Evolutionary conservation across 306 rosid species (phyloP), one percentile per base, ranked within the genome.

Genomic region (Rosa multiflora): DNA sequence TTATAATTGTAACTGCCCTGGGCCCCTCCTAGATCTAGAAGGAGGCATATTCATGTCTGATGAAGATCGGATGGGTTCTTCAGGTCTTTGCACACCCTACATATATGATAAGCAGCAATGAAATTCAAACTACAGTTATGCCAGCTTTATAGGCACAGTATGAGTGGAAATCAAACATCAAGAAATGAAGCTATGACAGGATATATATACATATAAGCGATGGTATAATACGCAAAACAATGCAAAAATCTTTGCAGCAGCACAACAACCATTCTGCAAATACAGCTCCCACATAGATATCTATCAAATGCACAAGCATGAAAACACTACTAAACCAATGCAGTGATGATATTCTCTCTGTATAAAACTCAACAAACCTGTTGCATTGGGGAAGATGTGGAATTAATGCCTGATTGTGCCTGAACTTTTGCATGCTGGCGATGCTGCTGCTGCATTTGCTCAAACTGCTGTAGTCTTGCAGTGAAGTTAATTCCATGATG

Each of bases 391-490:
- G 86, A 75, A 9, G 82, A 77, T 29, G 83, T 26, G 61, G 90
- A 70, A 73, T 0, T 82, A 62, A 71, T 82, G 49, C 77, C 80
- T 8, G 74, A 51, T 78, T 52, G 88, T 15, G 89, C 74, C 78
- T 83, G 95, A 44, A 14, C 71, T 83, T 83, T 91, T 8, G 82
- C 82, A 81, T 82, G 89, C 82, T 68, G 44, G 51, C 98, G 98
- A 83, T 93, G 98, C 66, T 82, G 89, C 67, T 70, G 78, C 85
- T 93, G 98, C 97, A 93, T 93, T 70, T 88, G 80, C 80, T 91
- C 88, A 82, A 96, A 93, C 82, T 96, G 99, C 61, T 89, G 94
- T 52, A 96, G 88, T 85, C 94, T 89, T 48, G 85, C 80, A 77
- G 77, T 66, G 52, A 93, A 96, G 84, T 93, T 86, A 70, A 96